A percentile compares a stretch with the other conserved stretches of the same genome.
Conservation (phyloP, 148 eudicot genomes). For the Euryodendron excelsum region DNA sequence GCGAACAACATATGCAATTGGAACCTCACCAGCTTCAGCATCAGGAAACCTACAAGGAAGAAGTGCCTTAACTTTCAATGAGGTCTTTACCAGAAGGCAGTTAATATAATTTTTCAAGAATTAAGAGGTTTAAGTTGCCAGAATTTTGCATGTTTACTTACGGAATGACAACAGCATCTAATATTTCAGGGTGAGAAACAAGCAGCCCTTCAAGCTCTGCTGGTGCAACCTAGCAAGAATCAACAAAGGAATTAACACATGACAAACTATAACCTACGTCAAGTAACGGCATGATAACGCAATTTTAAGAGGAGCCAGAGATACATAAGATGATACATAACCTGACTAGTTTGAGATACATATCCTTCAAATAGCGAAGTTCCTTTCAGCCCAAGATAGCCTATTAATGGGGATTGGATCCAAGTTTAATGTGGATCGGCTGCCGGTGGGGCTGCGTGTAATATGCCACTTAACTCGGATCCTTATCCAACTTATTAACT, state of each 20-base stretch:
- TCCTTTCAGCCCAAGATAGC: too few species aligned
- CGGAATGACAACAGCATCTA: conserved; percentile 83
- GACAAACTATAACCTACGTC: background rate
- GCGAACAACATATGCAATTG: conserved; percentile 71
- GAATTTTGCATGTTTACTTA: conserved; percentile 31
- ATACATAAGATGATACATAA: too few species aligned
- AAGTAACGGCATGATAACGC: background rate
- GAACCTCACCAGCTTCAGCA: conserved; percentile 87
- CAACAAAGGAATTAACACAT: conserved; percentile 1
- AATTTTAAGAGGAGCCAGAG: background rate
- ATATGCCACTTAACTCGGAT: too few species aligned
- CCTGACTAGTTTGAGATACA: too few species aligned
- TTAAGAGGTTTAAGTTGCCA: background rate
- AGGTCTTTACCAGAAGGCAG: background rate
- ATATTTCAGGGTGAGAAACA: conserved; percentile 68
- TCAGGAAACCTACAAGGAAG: conserved; percentile 53
- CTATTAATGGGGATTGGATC: too few species aligned
- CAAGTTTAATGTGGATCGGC: too few species aligned
- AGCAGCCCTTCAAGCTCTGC: conserved; percentile 89
- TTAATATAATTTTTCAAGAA: background rate
- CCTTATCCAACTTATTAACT: too few species aligned
- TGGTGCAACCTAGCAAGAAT: conserved; percentile 58
- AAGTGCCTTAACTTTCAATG: background rate
- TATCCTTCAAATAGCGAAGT: too few species aligned
- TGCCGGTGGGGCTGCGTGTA: too few species aligned